Evolutionary conservation across 352 stramenopile species (phyloP), one percentile per base, ranked within the genome.

Genomic region (Globisporangium paroecandrum): DNA sequence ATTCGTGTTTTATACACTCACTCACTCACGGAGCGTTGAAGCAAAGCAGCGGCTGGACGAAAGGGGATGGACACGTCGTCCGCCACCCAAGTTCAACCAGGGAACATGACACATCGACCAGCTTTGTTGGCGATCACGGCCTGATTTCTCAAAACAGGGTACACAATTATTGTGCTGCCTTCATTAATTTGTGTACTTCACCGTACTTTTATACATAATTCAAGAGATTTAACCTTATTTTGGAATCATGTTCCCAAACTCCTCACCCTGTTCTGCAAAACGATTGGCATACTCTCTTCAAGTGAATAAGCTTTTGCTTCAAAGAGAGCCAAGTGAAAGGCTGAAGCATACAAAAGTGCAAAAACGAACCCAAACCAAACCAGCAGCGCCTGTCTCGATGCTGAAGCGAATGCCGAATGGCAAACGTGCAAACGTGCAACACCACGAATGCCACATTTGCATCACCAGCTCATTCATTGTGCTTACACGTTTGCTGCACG

Each of bases 21-120:
- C 29, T 32, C 27, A 29, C 27, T 61, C 34, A 27, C 15, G 22
- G n/a, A n/a, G 57, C 32, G 36, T 43, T 43, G 36, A 43, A 43
- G 36, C 34, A 13, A 56, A 53, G 53, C 51, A 47, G 38, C 25
- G 41, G 41, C 41, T 47, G 41, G 36, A 47, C 8, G 25, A 58
- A 32, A n/a, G 12, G 47, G 25, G 58, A 64, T 69, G 60, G 8
- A 18, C 60, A 29, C 29, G 29, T 47, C 55, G 27, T 46, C 55
- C 29, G n/a, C 27, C 12, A 2, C 62, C 51, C 34, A 68, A 68
- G 62, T 68, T 68, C 62, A 68, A 68, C 62, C 24, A 34, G 8
- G 34, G 25, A 61, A 18, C 49, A 62, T 68, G 62, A 68, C 62
- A 62, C 49, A 41, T 49, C 62, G 24, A 56, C 43, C 41, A 56